Percentiles rank a stretch among this genome's conserved stretches.
Conservation (phyloP, 139 green algal species). For the Marvania coccoides region DNA sequence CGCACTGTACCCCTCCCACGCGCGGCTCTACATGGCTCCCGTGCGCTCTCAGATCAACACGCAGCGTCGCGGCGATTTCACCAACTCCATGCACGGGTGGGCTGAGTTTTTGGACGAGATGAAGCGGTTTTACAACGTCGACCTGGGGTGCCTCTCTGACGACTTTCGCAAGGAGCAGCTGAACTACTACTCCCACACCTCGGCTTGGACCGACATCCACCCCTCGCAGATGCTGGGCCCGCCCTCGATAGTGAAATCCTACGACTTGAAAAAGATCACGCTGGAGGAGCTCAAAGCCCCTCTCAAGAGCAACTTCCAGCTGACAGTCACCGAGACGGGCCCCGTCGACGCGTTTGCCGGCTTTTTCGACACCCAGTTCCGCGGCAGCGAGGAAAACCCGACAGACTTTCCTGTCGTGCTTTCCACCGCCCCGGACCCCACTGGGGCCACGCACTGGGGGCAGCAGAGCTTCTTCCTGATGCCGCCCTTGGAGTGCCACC, state of each 20-base stretch:
- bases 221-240: slow-evolving; percentile 70
- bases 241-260: slow-evolving; percentile 61
- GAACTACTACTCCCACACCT: slow-evolving; percentile 78
- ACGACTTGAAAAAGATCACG: slow-evolving; percentile 78
- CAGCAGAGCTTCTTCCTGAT: slow-evolving; percentile 81
- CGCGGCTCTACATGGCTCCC: slow-evolving; percentile 79
- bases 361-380: slow-evolving; percentile 86
- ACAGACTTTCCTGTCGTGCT: slow-evolving; percentile 60
- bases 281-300: slow-evolving; percentile 72
- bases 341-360: slow-evolving; percentile 75
- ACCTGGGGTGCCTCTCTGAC: slow-evolving; percentile 59
- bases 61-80: slow-evolving; percentile 8
- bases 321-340: slow-evolving; percentile 54
- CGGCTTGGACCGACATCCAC: slow-evolving; percentile 77
- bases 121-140: slow-evolving; percentile 71
- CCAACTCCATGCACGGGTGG: slow-evolving; percentile 74
- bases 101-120: slow-evolving; percentile 76
- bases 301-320: slow-evolving; percentile 33
- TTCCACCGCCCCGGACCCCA: slow-evolving; percentile 77
- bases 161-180: slow-evolving; percentile 57
- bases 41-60: slow-evolving; percentile 46
- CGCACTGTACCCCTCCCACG: slow-evolving; percentile 88
- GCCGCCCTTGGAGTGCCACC: slow-evolving; percentile 56
- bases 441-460: slow-evolving; percentile 87
- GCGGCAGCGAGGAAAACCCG: slow-evolving; percentile 56